Percentiles rank a stretch among this genome's conserved stretches.
phyloP scores from a whole-genome alignment of 2,329 filamentous ascomycete species.

The Phaeomoniella chlamydospora region DNA sequence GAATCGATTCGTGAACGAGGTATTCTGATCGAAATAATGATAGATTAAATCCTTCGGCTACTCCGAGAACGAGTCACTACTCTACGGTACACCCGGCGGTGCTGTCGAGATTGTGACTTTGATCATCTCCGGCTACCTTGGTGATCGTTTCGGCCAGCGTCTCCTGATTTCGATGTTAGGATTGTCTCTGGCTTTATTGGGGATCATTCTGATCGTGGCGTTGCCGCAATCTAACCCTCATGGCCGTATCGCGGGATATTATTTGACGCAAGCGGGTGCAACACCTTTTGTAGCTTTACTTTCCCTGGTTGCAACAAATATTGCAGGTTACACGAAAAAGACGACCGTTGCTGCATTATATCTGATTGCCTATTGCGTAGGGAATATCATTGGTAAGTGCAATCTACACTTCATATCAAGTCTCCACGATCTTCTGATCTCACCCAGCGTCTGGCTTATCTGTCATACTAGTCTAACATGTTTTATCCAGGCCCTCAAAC shows the following conservation, averaged over 20 bases:
- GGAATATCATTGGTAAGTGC: slow-evolving; percentile 41
- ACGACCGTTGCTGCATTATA: slow-evolving; percentile 35
- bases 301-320: slow-evolving; percentile 48
- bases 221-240: slow-evolving; percentile 42
- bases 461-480: neutral
- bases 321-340: slow-evolving; percentile 39
- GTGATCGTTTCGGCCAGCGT: slow-evolving; percentile 41
- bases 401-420: too few species aligned
- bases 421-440: slow-evolving; percentile 4
- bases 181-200: slow-evolving; percentile 6
- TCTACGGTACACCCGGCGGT: slow-evolving; percentile 52
- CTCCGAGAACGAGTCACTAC: slow-evolving; percentile 44
- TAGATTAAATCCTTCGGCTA: slow-evolving; percentile 50
- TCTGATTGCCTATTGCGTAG: slow-evolving; percentile 32
- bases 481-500: slow-evolving; percentile 36
- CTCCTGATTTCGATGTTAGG: slow-evolving; percentile 43
- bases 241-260: slow-evolving; percentile 50
- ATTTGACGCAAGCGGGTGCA: slow-evolving; percentile 45
- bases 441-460: slow-evolving; percentile 1
- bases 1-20: too few species aligned
- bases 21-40: too few species aligned
- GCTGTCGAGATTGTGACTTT: slow-evolving; percentile 48
- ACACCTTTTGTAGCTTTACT: slow-evolving; percentile 51
- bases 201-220: slow-evolving; percentile 26
- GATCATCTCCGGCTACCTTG: slow-evolving; percentile 39